Conservation (phyloP, 2,329 filamentous ascomycete species). For the Tolypocladium capitatum region DNA sequence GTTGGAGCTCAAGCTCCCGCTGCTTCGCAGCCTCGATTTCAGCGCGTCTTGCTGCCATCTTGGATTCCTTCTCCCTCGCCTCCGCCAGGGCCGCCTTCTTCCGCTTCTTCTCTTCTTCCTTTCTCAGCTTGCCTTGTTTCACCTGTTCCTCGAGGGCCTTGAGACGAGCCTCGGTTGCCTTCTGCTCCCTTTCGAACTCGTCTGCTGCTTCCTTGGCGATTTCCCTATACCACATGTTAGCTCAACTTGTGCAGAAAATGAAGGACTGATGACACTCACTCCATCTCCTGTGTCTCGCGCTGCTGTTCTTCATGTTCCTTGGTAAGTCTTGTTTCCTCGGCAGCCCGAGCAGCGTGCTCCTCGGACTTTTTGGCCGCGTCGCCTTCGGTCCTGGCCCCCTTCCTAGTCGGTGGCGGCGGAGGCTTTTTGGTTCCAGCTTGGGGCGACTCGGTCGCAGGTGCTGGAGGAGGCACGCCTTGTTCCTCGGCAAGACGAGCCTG, state of each 20-base stretch:
- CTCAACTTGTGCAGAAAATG: background rate
- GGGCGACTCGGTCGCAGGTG: slow-evolving; percentile 33
- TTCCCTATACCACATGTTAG: slow-evolving; percentile 39
- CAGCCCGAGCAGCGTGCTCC: slow-evolving; percentile 40
- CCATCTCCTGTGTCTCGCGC: slow-evolving; percentile 58
- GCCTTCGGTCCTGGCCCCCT: slow-evolving; percentile 48
- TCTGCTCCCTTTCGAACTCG: slow-evolving; percentile 65
- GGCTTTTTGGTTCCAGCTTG: slow-evolving; percentile 47
- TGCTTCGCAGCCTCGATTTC: slow-evolving; percentile 88
- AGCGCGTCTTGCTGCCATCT: slow-evolving; percentile 70
- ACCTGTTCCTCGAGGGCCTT: slow-evolving; percentile 90
- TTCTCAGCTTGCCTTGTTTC: slow-evolving; percentile 83
- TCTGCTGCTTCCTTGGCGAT: slow-evolving; percentile 64
- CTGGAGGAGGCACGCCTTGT: slow-evolving; percentile 48
- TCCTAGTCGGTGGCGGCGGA: slow-evolving; percentile 69
- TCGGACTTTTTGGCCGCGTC: slow-evolving; percentile 43
- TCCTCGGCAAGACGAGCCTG: slow-evolving; percentile 74
- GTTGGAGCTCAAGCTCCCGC: slow-evolving; percentile 77
- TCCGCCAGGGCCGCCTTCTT: slow-evolving; percentile 82
- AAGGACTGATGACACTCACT: slow-evolving; percentile 53
- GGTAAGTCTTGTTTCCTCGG: slow-evolving; percentile 51
- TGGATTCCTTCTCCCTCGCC: slow-evolving; percentile 76
- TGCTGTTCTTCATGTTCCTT: slow-evolving; percentile 67
- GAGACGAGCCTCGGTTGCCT: slow-evolving; percentile 69
- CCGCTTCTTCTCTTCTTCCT: slow-evolving; percentile 86